Evolutionary conservation across 2,329 filamentous ascomycete genomes (phyloP), one percentile per base, ranked within the genome.

Genomic region (Triangularia setosa): DNA sequence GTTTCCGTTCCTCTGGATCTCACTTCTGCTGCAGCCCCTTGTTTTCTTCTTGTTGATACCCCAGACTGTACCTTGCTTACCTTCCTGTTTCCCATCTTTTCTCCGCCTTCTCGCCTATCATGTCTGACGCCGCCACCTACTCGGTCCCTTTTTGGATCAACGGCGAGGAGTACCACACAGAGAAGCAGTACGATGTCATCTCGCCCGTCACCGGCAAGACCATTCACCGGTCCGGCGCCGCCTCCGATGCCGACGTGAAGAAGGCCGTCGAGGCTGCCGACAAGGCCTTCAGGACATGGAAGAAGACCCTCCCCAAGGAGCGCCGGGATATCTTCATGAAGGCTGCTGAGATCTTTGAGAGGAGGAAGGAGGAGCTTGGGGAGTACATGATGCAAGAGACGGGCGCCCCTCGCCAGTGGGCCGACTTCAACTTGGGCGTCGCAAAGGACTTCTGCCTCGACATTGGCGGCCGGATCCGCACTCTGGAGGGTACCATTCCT

Each of bases 251-350:
- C 16, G 72, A 76, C 25, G 72, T 72, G n/a, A 56, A 66, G 55
- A 69, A 70, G 2, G 77, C 75, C 23, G 68, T 73, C 35, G 70
- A 71, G 9, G 76, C 80, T 5, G 90, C 91, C 0, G 79, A 87
- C n/a, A 79, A 80, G 14, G 91, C 92, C 1, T 89, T 91, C 75
- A 83, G 83, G 53, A 77, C 82, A 64, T 96, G 92, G 92, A 81
- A 83, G 53, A 84, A 83, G 68, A 84, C 84, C 2, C 86, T 85
- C 55, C 84, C 87, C 1, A 72, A 79, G 24, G 73, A 81, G 24
- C 88, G 90, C 44, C 87, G 90, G 35, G 84, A 89, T 68, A 86
- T 96, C 68, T 81, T 96, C 64, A 78, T 90, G 64, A 87, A 86
- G 73, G 88, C 90, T 0, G 87, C 89, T 9, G 85, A 87, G 8